A percentile compares a stretch with the other conserved stretches of the same genome.
Evolutionary conservation across 2,329 filamentous ascomycete species (phyloP).

Genomic region (Aspergillus luchuensis): DNA sequence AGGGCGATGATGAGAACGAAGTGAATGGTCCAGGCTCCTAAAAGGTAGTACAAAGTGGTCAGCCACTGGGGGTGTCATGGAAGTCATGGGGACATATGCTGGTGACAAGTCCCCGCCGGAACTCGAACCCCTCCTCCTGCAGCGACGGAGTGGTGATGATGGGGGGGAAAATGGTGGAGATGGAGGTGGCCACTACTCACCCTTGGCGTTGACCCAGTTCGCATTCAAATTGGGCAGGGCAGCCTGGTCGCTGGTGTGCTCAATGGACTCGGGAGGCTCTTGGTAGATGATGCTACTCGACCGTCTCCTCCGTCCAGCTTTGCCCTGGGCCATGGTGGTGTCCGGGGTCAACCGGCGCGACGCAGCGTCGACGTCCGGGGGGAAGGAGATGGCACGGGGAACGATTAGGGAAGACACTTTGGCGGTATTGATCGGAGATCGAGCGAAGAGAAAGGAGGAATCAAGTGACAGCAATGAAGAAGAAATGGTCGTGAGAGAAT

Average conservation of each 20-base stretch:
- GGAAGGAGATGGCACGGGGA: constrained; percentile 87
- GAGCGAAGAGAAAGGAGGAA: constrained; percentile 23
- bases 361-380: constrained; percentile 75
- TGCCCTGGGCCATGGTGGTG: constrained; percentile 65
- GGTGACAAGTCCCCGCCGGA: neutral
- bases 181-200: constrained; percentile 54
- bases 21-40: constrained; percentile 97
- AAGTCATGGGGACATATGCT: too few species aligned
- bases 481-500: constrained; percentile 1
- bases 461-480: constrained; percentile 16
- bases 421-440: constrained; percentile 68
- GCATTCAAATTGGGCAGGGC: constrained; percentile 94
- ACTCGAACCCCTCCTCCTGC: neutral
- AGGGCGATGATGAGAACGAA: constrained; percentile 86
- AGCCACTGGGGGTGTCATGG: constrained; percentile 19
- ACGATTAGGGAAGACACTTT: constrained; percentile 94
- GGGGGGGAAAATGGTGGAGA: neutral
- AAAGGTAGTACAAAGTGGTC: neutral
- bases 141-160: neutral
- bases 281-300: constrained; percentile 99
- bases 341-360: constrained; percentile 55
- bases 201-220: constrained; percentile 99
- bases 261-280: constrained; percentile 92
- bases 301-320: constrained; percentile 78
- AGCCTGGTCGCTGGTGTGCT: constrained; percentile 96